Evolutionary conservation across 345 rosid genomes (phyloP).

Genomic region (Firmiana major): DNA sequence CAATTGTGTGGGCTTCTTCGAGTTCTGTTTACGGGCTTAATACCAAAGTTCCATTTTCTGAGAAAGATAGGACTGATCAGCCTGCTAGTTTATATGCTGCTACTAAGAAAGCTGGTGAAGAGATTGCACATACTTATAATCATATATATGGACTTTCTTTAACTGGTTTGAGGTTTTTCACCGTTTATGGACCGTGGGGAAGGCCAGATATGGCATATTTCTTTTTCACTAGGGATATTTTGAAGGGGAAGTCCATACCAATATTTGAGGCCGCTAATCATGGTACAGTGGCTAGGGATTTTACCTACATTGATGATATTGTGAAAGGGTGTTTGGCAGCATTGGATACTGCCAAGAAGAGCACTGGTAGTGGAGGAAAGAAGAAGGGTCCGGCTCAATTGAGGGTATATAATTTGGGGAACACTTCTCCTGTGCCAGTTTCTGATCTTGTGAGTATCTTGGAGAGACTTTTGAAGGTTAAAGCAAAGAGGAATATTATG

Average conservation of each 20-base stretch:
- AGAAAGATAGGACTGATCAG: conserved; percentile 84
- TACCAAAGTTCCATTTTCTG: conserved; percentile 84
- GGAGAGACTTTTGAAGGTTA: conserved; percentile 79
- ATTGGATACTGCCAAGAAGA: conserved; percentile 86
- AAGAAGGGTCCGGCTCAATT: conserved; percentile 81
- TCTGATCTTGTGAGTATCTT: conserved; percentile 69
- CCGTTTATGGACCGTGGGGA: conserved; percentile 95
- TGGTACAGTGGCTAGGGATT: conserved; percentile 83
- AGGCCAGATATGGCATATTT: conserved; percentile 96
- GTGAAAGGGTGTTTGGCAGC: conserved; percentile 87
- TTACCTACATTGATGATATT: conserved; percentile 89
- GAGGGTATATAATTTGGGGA: conserved; percentile 90
- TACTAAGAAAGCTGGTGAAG: conserved; percentile 90
- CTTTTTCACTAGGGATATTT: conserved; percentile 76
- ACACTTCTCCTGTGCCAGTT: conserved; percentile 92
- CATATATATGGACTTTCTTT: conserved; percentile 84
- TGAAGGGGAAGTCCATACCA: conserved; percentile 62
- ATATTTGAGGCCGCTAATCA: conserved; percentile 68
- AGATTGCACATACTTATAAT: conserved; percentile 89
- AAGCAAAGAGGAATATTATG: conserved; percentile 75
- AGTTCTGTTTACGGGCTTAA: conserved; percentile 91
- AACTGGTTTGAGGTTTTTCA: conserved; percentile 80
- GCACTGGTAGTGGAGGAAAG: conserved; percentile 91
- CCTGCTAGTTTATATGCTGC: conserved; percentile 96
- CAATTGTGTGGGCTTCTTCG: conserved; percentile 88